Base-by-base conservation (phyloP, 2,329 filamentous ascomycete species). In the Stemphylium lycopersici region DNA sequence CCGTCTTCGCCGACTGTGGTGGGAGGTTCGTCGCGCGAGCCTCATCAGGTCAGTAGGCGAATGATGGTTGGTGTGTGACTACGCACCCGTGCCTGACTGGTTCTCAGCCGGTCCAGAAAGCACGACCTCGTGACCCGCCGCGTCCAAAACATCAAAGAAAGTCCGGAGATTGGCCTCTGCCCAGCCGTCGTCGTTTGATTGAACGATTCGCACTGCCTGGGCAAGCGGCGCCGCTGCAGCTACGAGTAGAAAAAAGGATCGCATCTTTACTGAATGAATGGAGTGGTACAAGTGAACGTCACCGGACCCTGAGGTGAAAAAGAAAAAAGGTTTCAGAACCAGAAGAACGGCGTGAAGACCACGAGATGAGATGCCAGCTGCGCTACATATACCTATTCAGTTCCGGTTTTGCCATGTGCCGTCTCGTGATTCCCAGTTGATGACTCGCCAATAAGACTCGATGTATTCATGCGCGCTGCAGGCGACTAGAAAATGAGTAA, bases 161-260 rank as follows among this genome's bases (percentile, higher is more conserved):
- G 80, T 79, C 13, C 88, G 83, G 44, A 87, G 76, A 65, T 90
- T 89, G 36, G 81, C 81, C 75, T 90, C 88, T 4, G 87, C 86
- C 88, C 88, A 90, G 31, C 88, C 88, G 68, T 90, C 88, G 61
- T 90, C 88, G 72, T 90, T 90, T 60, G 83, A 82, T 52, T 87
- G 84, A 48, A 90, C 68, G 65, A 73, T 69, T 36, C 70, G 70
- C 11, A 70, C 48, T 22, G 65, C 70, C 36, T 67, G 66, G 13
- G 62, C 58, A 13, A 73, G 51, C 29, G 71, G 69, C 41, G 66
- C 55, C 31, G 62, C 52, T 20, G 62, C 62, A 13, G 62, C 62
- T 18, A 60, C 61, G 38, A 73, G 59, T 13, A 73, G 57, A 15
- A 69, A 8, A 16, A 31, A 64, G 31, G 55, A 66, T 10, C 68